Evolutionary conservation across 345 rosid genomes (phyloP), one percentile per base, ranked within the genome.

Genomic region (Aquilaria yunnanensis): DNA sequence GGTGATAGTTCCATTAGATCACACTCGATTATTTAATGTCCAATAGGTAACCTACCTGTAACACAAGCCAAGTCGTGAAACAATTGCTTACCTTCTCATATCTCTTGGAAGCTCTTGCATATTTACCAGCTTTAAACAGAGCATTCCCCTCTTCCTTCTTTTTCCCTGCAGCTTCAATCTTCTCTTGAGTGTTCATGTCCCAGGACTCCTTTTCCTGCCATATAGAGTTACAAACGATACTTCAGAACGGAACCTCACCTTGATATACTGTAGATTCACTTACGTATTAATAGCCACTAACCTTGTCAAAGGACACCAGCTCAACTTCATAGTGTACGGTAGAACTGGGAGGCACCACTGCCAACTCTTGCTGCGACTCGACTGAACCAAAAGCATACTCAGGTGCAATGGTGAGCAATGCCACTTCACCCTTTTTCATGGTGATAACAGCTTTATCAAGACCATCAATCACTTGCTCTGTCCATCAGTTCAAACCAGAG

Each of bases 121-220:
- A 83, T 74, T 95, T 91, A 34, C 90, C 90, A 9, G 84, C 87
- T 80, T 87, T 95, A 67, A 87, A 95, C 76, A 82, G 61, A 2
- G 67, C 63, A 72, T 95, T 91, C 23, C 99, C 98, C 74, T 89
- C 96, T 80, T 95, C 99, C 75, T 95, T 91, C 86, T 91, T 95
- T 75, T 77, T 87, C 37, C 84, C 76, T 9, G 97, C 96, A 51
- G 90, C 89, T 76, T 85, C 99, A 60, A 95, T 81, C 75, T 95
- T 91, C 76, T 89, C 98, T 12, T 66, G 67, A 1, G 96, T 95
- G 76, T 73, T 91, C 98, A 95, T 78, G 73, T 95, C 94, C 99
- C 99, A 95, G 0, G 99, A 89, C 62, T 95, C 98, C 72, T 78
- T 95, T 10, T 95, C 99, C 92, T 90, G 70, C 32, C 71, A 49